Evolutionary conservation across 129 eudicot genomes (phyloP).

Genomic region (Gnaphalium uliginosum): DNA sequence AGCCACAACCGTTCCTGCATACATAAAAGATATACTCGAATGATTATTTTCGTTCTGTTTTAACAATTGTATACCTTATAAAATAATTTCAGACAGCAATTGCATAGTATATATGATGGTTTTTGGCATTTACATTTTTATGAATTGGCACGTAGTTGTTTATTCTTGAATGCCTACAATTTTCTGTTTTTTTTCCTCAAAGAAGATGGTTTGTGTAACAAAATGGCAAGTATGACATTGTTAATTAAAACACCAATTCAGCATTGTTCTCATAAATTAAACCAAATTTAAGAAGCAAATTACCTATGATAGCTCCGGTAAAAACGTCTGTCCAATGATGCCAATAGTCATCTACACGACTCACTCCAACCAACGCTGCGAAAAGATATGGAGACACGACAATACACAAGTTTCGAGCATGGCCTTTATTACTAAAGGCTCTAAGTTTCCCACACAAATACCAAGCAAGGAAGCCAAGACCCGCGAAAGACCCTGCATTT

Average conservation of each 20-base stretch:
- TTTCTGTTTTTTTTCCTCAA: background rate
- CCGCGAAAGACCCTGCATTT: constrained; percentile 71
- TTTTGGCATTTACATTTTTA: too few relatives aligned
- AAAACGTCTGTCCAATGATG: constrained; percentile 71
- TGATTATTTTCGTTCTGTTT: background rate
- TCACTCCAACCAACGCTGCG: constrained; percentile 56
- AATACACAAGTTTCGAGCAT: constrained; percentile 50
- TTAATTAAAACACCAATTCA: too few relatives aligned
- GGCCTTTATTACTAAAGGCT: constrained; percentile 50
- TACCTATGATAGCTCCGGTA: constrained; percentile 53
- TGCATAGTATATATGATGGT: too few relatives aligned
- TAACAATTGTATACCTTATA: too few relatives aligned
- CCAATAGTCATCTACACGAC: constrained; percentile 76
- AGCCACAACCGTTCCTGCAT: constrained; percentile 44
- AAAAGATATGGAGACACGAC: constrained; percentile 53
- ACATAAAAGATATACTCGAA: background rate
- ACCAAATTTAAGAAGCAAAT: constrained; percentile 1
- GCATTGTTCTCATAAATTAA: background rate
- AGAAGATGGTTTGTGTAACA: background rate
- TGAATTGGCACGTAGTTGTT: background rate
- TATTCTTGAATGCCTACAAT: background rate
- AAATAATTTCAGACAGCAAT: too few relatives aligned
- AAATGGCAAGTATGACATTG: background rate
- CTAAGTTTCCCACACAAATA: constrained; percentile 63
- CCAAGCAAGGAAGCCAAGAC: constrained; percentile 72